These are phyloP conservation scores for Picea mariana DNA, from an alignment of 83 land plant species.

Conservation along the genomic window DNA sequence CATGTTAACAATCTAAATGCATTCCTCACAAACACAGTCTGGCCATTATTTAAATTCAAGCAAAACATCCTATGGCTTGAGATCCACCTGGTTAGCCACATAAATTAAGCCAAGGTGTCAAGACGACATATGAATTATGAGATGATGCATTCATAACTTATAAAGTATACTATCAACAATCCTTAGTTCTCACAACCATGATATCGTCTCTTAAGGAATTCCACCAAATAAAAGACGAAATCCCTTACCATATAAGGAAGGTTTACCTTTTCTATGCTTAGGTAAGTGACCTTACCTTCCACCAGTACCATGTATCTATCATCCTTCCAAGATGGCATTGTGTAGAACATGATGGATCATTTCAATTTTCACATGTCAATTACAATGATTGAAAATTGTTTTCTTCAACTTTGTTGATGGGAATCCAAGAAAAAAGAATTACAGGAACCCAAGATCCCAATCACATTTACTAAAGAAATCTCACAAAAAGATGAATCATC, in stretches of 20 bases:
- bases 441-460: neutral
- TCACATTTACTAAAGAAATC: no score
- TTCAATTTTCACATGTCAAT: neutral
- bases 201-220: no score
- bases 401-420: neutral
- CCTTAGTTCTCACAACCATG: no score
- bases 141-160: no score
- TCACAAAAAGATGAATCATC: neutral
- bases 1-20: neutral
- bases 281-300: no score
- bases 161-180: no score
- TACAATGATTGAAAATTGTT: neutral
- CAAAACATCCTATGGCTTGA: neutral
- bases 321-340: neutral
- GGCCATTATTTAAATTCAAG: neutral
- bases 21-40: neutral
- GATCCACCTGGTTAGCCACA: neutral
- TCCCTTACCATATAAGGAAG: no score
- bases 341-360: neutral
- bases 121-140: no score
- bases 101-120: neutral
- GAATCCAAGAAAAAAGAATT: conserved; percentile 1
- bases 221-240: no score
- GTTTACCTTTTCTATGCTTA: no score
- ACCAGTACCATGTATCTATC: no score